Conservation (phyloP, 768 basidiomycete genomes). For the Leccinum imitatum region DNA sequence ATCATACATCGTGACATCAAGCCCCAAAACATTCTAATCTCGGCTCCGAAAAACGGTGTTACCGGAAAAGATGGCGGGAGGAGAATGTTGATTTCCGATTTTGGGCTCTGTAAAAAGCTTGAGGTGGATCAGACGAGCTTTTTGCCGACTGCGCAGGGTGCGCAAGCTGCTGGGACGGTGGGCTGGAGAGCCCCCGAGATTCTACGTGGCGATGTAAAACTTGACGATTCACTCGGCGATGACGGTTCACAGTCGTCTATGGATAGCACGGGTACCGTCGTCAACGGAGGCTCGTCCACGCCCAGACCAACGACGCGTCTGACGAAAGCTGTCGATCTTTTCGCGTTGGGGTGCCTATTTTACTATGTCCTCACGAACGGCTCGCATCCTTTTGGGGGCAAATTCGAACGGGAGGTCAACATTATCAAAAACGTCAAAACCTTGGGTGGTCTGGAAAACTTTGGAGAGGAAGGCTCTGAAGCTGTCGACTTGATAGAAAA, state of each 20-base stretch:
- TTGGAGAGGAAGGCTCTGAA: slow-evolving; percentile 94
- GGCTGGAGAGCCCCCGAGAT: slow-evolving; percentile 99
- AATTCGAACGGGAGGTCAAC: slow-evolving; percentile 91
- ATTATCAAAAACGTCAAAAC: slow-evolving; percentile 81
- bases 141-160: slow-evolving; percentile 86
- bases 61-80: slow-evolving; percentile 44
- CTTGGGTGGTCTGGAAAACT: slow-evolving; percentile 67
- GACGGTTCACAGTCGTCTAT: slow-evolving; percentile 67
- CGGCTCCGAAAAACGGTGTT: slow-evolving; percentile 58
- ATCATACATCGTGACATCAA: slow-evolving; percentile 99
- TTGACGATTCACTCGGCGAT: slow-evolving; percentile 70
- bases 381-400: slow-evolving; percentile 90
- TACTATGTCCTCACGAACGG: slow-evolving; percentile 91
- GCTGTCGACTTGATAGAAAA: slow-evolving; percentile 73
- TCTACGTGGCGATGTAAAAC: slow-evolving; percentile 87
- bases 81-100: slow-evolving; percentile 94
- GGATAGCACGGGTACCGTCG: slow-evolving; percentile 58
- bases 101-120: slow-evolving; percentile 93
- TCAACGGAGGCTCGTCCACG: slow-evolving; percentile 19
- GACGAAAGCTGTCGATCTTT: slow-evolving; percentile 96
- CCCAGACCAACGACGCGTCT: slow-evolving; percentile 54
- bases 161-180: slow-evolving; percentile 88
- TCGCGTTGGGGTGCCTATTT: slow-evolving; percentile 93
- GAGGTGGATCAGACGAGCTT: slow-evolving; percentile 97
- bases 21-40: slow-evolving; percentile 95